Conservation (phyloP, 2,329 filamentous ascomycete species). For the Talaromyces sp. region DNA sequence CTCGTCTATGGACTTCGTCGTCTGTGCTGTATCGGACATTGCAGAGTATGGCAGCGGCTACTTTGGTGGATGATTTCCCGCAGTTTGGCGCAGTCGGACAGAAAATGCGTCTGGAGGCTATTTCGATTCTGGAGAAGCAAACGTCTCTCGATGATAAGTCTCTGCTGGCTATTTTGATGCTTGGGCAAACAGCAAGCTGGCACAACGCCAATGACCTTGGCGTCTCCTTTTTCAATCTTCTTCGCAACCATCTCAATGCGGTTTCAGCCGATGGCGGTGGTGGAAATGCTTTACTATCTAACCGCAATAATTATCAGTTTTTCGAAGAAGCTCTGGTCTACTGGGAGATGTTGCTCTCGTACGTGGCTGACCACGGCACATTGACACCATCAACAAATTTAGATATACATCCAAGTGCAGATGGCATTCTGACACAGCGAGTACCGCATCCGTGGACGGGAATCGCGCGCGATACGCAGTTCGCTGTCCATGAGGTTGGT, state of each 20-base stretch:
- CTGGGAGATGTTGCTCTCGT: slow-evolving; percentile 55
- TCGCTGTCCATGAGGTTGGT: slow-evolving; percentile 41
- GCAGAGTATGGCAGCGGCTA: slow-evolving; percentile 60
- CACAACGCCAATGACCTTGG: slow-evolving; percentile 53
- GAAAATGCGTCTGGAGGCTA: slow-evolving; percentile 48
- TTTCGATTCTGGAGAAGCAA: slow-evolving; percentile 47
- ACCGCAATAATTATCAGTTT: slow-evolving; percentile 44
- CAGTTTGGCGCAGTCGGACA: slow-evolving; percentile 46
- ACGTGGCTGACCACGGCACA: slow-evolving; percentile 42
- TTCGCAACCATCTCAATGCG: slow-evolving; percentile 37
- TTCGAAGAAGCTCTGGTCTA: slow-evolving; percentile 53
- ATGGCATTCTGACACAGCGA: slow-evolving; percentile 26
- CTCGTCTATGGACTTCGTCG: slow-evolving; percentile 53
- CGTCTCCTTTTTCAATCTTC: slow-evolving; percentile 44
- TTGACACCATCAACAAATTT: slow-evolving; percentile 18
- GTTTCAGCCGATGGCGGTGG: slow-evolving; percentile 25
- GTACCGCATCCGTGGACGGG: slow-evolving; percentile 36
- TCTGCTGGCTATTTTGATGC: slow-evolving; percentile 52
- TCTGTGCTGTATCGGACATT: slow-evolving; percentile 55
- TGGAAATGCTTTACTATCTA: slow-evolving; percentile 9
- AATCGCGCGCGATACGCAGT: slow-evolving; percentile 32
- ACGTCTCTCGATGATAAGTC: slow-evolving; percentile 47
- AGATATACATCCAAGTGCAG: slow-evolving; percentile 15
- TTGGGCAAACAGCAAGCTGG: slow-evolving; percentile 57
- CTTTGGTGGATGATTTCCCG: slow-evolving; percentile 53